A percentile compares a stretch with the other conserved stretches of the same genome.
Conservation (phyloP, 2,329 filamentous ascomycete genomes). For the Xylariomycetidae sp. region DNA sequence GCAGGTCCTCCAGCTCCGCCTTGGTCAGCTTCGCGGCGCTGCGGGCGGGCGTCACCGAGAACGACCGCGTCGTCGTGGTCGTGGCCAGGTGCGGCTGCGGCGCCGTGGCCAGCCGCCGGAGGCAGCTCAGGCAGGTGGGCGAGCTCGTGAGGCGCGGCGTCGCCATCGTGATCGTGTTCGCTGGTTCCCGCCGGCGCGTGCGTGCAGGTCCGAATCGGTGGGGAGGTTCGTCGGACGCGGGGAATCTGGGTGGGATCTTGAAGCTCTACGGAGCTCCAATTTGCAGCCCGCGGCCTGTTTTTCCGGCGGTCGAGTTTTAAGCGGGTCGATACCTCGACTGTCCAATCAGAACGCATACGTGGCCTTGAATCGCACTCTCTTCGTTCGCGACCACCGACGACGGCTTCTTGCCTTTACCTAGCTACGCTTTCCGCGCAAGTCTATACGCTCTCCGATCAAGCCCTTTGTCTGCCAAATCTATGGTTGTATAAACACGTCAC, state of each 20-base stretch:
- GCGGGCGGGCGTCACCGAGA: constrained; percentile 23
- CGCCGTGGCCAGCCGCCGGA: constrained; percentile 21
- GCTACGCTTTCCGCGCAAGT: no score
- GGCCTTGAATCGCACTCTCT: no score
- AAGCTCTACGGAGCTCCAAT: constrained; percentile 6
- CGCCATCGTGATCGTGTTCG: constrained; percentile 14
- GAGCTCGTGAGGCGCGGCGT: constrained; percentile 14
- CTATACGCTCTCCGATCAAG: no score
- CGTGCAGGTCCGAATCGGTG: no score
- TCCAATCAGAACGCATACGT: not conserved
- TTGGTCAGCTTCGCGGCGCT: constrained; percentile 31
- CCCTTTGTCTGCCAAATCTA: no score
- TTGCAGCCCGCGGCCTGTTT: no score
- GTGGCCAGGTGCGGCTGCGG: constrained; percentile 7
- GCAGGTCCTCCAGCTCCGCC: constrained; percentile 29
- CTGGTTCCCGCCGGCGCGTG: constrained; percentile 3
- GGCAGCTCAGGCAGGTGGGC: constrained; percentile 28
- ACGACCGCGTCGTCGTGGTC: not conserved
- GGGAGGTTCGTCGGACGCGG: no score
- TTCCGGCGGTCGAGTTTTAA: constrained; percentile 12
- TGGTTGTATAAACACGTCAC: no score
- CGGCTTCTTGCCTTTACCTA: no score
- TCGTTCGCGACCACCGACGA: no score
- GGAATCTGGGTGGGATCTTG: no score
- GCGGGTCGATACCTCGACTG: constrained; percentile 5